Percentiles rank a stretch among this genome's conserved stretches.
Evolutionary conservation across 2,329 filamentous ascomycete genomes (phyloP).

Genomic region (Aciculosporium take): DNA sequence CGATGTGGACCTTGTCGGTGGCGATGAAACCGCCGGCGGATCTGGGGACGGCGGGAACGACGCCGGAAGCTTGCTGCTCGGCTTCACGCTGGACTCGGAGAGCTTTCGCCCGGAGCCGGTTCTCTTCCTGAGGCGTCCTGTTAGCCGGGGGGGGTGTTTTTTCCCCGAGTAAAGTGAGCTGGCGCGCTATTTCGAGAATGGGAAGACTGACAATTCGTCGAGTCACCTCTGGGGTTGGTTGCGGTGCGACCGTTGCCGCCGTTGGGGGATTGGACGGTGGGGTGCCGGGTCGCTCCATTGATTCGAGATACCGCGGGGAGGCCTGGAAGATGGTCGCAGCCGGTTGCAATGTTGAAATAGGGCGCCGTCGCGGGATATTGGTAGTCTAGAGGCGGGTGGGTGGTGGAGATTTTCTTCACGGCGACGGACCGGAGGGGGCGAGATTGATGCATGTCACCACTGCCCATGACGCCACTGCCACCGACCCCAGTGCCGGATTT

Average conservation of each 20-base stretch:
- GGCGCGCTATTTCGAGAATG: too few relatives aligned
- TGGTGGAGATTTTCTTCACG: neutral
- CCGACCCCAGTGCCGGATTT: too few relatives aligned
- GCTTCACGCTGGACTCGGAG: constrained; percentile 60
- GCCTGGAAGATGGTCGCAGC: neutral
- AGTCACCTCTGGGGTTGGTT: constrained; percentile 39
- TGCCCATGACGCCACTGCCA: too few relatives aligned
- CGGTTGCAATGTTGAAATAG: neutral
- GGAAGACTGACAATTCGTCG: constrained; percentile 34
- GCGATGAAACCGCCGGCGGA: constrained; percentile 58
- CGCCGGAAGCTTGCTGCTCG: constrained; percentile 34
- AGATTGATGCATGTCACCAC: neutral
- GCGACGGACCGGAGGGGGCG: neutral
- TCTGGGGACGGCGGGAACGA: constrained; percentile 27
- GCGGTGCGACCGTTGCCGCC: constrained; percentile 23
- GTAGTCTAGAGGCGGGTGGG: neutral
- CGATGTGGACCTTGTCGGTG: constrained; percentile 47
- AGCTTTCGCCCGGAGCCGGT: constrained; percentile 76
- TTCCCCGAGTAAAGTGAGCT: too few relatives aligned
- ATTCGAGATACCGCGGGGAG: neutral
- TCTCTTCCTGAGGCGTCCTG: constrained; percentile 55
- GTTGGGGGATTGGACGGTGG: constrained; percentile 18
- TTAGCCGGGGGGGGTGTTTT: constrained; percentile 5
- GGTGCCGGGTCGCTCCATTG: constrained; percentile 34
- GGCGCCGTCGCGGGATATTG: neutral